These are phyloP conservation scores for Ammopiptanthus mongolicus DNA, from an alignment of 306 rosid genomes.

Conservation along the genomic window DNA sequence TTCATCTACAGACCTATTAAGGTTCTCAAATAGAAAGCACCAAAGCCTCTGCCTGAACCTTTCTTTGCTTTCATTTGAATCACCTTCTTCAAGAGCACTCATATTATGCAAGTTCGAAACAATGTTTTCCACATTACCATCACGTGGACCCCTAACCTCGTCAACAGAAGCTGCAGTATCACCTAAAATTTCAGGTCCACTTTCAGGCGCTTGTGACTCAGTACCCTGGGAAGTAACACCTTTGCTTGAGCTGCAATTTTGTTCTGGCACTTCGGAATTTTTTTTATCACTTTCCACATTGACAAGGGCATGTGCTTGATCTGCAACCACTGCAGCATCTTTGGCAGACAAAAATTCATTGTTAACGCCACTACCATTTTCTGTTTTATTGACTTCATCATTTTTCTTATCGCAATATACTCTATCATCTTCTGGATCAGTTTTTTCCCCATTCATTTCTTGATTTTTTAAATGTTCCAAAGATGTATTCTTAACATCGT, in stretches of 20 bases:
- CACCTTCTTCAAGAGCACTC: conserved; percentile 53
- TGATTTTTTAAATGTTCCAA: conserved; percentile 28
- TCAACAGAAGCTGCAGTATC: conserved; percentile 32
- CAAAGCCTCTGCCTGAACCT: conserved; percentile 96
- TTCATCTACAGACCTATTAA: conserved; percentile 97
- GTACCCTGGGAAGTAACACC: conserved; percentile 20
- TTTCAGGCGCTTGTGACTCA: conserved; percentile 30
- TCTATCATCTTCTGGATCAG: conserved; percentile 33
- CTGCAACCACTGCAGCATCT: conserved; percentile 18
- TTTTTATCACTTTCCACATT: conserved; percentile 31
- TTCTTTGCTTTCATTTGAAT: conserved; percentile 86
- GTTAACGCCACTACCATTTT: conserved; percentile 19
- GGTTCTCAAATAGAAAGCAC: conserved; percentile 99
- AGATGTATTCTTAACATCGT: conserved; percentile 32
- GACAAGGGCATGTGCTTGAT: conserved; percentile 21
- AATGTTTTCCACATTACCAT: conserved; percentile 28
- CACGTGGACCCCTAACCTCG: conserved; percentile 33
- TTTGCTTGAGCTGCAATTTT: conserved; percentile 26
- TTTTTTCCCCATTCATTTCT: conserved; percentile 21
- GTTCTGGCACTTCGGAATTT: conserved; percentile 22
- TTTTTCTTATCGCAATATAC: conserved; percentile 30
- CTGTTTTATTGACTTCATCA: conserved; percentile 31
- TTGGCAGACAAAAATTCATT: conserved; percentile 8
- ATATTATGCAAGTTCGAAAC: conserved; percentile 43
- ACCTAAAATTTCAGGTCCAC: conserved; percentile 27